Conservation (phyloP, 2,329 filamentous ascomycete species). For the Dactylellina haptotyla region DNA sequence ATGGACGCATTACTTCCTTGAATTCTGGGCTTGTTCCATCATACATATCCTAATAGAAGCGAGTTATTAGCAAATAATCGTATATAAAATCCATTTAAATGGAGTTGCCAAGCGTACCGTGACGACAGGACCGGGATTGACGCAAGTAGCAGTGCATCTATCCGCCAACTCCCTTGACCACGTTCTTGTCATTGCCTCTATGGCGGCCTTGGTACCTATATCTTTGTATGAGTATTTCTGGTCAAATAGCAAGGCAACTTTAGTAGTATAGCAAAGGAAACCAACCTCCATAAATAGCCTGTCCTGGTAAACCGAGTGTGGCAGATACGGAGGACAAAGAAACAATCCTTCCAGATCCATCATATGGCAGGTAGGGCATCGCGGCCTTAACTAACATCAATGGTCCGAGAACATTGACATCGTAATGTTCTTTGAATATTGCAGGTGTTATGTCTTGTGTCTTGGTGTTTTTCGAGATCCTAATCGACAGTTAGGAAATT, state of each 20-base stretch:
- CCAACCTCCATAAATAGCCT: conserved; percentile 39
- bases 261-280: neutral
- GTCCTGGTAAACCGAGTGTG: conserved; percentile 64
- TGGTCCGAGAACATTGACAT: conserved; percentile 83
- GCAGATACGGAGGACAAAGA: conserved; percentile 71
- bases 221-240: conserved; percentile 71
- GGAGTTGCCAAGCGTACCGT: conserved; percentile 60
- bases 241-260: conserved; percentile 13
- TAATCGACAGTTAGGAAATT: neutral
- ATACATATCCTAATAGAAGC: conserved; percentile 68
- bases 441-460: conserved; percentile 71
- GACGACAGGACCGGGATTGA: conserved; percentile 74
- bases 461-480: conserved; percentile 71
- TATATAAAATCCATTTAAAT: neutral
- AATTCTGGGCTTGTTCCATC: conserved; percentile 68
- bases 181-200: conserved; percentile 75
- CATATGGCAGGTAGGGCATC: conserved; percentile 73
- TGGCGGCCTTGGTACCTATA: conserved; percentile 72
- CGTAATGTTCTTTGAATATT: conserved; percentile 78
- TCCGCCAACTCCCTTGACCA: conserved; percentile 73
- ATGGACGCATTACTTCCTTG: conserved; percentile 70
- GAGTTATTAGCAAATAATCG: neutral
- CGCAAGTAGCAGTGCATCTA: conserved; percentile 71
- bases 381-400: conserved; percentile 80
- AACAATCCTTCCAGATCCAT: conserved; percentile 73